Evolutionary conservation across 2,329 filamentous ascomycete genomes (phyloP).

Genomic region (Paraconiothyrium brasiliense): DNA sequence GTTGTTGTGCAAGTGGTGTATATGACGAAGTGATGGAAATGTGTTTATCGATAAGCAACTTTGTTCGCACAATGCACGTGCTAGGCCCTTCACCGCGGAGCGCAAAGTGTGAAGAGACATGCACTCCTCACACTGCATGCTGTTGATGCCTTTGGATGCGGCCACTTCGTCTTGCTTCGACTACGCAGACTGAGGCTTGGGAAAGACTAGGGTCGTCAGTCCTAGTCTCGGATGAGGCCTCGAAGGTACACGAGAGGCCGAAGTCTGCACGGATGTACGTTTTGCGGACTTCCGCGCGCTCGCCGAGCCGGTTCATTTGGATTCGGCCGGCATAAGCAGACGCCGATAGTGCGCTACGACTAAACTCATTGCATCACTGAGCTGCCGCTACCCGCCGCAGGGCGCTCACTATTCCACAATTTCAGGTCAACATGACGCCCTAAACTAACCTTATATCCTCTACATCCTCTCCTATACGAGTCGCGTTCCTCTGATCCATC

Average conservation of each 20-base stretch:
- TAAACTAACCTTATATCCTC: conserved; percentile 16
- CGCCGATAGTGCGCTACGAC: conserved; percentile 2
- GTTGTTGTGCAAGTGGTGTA: neutral
- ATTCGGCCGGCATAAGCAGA: conserved; percentile 7
- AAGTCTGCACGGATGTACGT: neutral
- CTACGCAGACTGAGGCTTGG: too few species aligned
- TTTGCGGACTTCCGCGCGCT: neutral
- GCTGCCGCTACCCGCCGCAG: conserved; percentile 40
- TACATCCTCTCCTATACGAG: conserved; percentile 14
- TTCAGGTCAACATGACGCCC: conserved; percentile 35
- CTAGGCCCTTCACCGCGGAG: neutral
- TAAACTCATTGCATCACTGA: conserved; percentile 26
- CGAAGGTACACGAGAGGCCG: too few species aligned
- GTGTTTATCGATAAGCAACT: conserved; percentile 6
- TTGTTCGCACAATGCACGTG: neutral
- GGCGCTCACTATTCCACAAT: conserved; percentile 12
- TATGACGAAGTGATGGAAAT: neutral
- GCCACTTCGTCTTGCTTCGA: too few species aligned
- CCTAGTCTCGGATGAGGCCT: too few species aligned
- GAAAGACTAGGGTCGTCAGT: too few species aligned
- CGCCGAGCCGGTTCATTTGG: neutral
- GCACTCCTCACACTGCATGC: too few species aligned
- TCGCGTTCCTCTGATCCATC: conserved; percentile 12
- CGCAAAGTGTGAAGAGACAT: too few species aligned
- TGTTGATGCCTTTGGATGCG: too few species aligned